Conservation (phyloP, 2,329 filamentous ascomycete species). For the Fusarium zealandicum region DNA sequence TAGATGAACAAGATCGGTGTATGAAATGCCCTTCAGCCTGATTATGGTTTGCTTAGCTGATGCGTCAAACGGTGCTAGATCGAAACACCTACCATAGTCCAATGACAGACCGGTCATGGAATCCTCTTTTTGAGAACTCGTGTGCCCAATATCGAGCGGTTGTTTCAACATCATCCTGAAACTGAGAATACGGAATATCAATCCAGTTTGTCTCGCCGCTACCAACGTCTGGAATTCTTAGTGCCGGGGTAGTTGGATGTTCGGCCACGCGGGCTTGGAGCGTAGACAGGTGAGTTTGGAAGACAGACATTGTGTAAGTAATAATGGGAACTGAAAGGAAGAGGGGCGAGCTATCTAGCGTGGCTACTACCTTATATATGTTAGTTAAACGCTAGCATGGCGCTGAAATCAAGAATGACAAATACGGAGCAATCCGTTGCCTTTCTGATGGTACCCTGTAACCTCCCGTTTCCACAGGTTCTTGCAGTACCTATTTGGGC, state of each 20-base stretch:
- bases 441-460: too few relatives aligned
- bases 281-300: not conserved
- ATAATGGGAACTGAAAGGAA: too few relatives aligned
- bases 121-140: not conserved
- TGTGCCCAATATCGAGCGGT: slow-evolving; percentile 11
- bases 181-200: slow-evolving; percentile 1
- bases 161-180: slow-evolving; percentile 1
- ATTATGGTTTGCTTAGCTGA: not conserved
- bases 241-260: slow-evolving; percentile 5
- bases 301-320: not conserved
- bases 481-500: too few relatives aligned
- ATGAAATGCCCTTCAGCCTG: slow-evolving; percentile 17
- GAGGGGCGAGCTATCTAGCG: too few relatives aligned
- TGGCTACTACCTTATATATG: too few relatives aligned
- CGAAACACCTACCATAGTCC: slow-evolving; percentile 12
- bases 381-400: too few relatives aligned
- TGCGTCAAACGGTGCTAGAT: too few relatives aligned
- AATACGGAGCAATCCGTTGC: too few relatives aligned
- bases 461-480: too few relatives aligned
- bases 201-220: not conserved
- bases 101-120: slow-evolving; percentile 6
- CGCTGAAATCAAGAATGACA: too few relatives aligned
- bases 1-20: slow-evolving; percentile 14
- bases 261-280: not conserved
- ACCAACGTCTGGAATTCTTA: slow-evolving; percentile 1